phyloP scores from a whole-genome alignment of 2,329 filamentous ascomycete species.

The Phialophora tarda region DNA sequence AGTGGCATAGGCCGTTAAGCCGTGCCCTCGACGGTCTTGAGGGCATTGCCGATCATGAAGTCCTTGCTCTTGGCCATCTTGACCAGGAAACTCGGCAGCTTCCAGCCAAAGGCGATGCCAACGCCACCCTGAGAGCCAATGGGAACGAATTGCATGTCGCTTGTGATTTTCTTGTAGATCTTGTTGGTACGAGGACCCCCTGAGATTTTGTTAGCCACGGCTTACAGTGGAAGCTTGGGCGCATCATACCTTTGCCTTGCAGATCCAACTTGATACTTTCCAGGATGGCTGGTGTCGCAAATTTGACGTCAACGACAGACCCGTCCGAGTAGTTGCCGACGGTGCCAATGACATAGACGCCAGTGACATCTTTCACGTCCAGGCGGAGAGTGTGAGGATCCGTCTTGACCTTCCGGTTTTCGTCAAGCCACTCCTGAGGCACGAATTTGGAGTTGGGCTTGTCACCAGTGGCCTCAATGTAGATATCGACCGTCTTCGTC shows the following conservation, averaged over 20 bases:
- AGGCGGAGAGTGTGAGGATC: constrained; percentile 45
- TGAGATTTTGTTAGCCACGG: constrained; percentile 24
- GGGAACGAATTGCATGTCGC: constrained; percentile 48
- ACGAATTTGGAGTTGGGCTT: constrained; percentile 60
- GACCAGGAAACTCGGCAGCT: constrained; percentile 47
- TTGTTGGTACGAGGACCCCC: constrained; percentile 41
- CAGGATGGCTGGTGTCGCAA: constrained; percentile 34
- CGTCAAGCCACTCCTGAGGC: constrained; percentile 54
- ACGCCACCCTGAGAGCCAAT: constrained; percentile 49
- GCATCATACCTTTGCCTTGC: constrained; percentile 35
- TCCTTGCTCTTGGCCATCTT: constrained; percentile 48
- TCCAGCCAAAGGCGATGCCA: constrained; percentile 47
- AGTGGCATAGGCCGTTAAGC: constrained; percentile 26
- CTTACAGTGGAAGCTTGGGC: background rate
- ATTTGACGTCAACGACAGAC: constrained; percentile 36
- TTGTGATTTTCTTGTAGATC: constrained; percentile 43
- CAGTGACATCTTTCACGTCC: constrained; percentile 36
- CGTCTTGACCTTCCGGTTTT: constrained; percentile 56
- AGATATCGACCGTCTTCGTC: constrained; percentile 56
- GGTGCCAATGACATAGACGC: constrained; percentile 38
- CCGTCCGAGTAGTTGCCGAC: constrained; percentile 41
- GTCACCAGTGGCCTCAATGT: constrained; percentile 59
- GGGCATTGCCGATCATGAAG: constrained; percentile 44
- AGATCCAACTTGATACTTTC: constrained; percentile 39
- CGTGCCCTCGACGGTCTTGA: constrained; percentile 39